phyloP scores from a whole-genome alignment of 805 yeast genomes.

The Blastobotrys muscicola region DNA sequence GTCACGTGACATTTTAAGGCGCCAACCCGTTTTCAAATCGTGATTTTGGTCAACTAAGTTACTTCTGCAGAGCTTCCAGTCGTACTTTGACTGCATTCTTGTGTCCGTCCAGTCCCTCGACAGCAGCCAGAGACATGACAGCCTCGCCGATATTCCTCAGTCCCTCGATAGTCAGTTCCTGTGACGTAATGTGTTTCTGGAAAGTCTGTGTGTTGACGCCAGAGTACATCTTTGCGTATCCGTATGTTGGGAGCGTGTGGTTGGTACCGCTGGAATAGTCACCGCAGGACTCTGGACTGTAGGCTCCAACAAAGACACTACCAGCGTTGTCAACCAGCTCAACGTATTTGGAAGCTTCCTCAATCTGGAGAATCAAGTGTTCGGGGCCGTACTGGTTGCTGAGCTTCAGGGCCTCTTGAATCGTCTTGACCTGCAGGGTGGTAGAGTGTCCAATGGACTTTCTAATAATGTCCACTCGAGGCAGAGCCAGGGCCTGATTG shows the following conservation, averaged over 20 bases:
- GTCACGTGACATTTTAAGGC: neutral
- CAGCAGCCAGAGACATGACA: constrained; percentile 89
- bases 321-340: constrained; percentile 84
- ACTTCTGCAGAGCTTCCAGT: constrained; percentile 41
- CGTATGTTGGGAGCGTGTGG: constrained; percentile 97
- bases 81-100: constrained; percentile 93
- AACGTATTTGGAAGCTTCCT: constrained; percentile 66
- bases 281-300: constrained; percentile 96
- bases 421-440: constrained; percentile 55
- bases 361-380: constrained; percentile 86
- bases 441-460: constrained; percentile 89
- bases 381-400: constrained; percentile 95
- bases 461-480: constrained; percentile 89
- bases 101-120: constrained; percentile 96
- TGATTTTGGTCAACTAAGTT: neutral
- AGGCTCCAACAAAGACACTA: constrained; percentile 90
- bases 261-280: constrained; percentile 97
- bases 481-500: constrained; percentile 71
- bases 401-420: constrained; percentile 76
- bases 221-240: constrained; percentile 93
- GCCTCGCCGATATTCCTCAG: constrained; percentile 86
- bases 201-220: constrained; percentile 96
- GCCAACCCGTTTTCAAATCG: too few relatives aligned
- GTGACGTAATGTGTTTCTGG: constrained; percentile 92
- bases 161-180: constrained; percentile 80